These are phyloP conservation scores for Myriosclerotinia curreyana DNA, from an alignment of 2,329 filamentous ascomycete species.

Conservation along the genomic window DNA sequence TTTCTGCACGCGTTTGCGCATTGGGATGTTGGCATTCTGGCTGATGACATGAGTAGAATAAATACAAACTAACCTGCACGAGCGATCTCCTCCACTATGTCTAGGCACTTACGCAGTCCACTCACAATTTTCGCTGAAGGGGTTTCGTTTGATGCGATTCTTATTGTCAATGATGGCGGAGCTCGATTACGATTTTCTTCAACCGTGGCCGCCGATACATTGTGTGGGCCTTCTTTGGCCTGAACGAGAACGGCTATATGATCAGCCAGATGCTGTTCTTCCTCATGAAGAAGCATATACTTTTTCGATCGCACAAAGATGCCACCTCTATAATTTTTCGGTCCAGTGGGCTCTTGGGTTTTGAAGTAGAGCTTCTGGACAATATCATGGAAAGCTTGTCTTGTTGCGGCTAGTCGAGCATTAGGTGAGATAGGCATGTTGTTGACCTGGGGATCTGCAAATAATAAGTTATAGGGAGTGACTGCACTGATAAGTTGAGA, in stretches of 20 bases:
- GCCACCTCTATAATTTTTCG: slow-evolving; percentile 13
- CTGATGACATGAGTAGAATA: neutral
- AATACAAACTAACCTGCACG: neutral
- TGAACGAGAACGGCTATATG: neutral
- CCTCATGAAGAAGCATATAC: slow-evolving; percentile 16
- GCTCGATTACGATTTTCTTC: neutral
- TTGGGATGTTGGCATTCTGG: no score
- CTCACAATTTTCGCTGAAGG: neutral
- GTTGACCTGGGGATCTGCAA: no score
- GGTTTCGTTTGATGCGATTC: neutral
- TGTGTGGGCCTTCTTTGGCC: neutral
- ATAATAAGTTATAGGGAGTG: no score
- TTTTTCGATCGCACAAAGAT: neutral
- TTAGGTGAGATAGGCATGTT: no score
- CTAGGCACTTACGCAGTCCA: neutral
- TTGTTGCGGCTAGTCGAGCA: neutral
- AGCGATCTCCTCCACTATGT: neutral
- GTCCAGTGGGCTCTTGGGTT: neutral
- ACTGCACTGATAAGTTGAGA: no score
- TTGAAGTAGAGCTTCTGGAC: neutral
- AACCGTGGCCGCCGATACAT: neutral
- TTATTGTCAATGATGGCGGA: neutral
- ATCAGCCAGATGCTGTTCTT: slow-evolving; percentile 34
- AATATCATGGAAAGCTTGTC: neutral
- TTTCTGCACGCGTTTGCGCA: neutral